These are phyloP conservation scores for Cercospora canescens DNA, from an alignment of 2,329 filamentous ascomycete species.

Conservation along the genomic window DNA sequence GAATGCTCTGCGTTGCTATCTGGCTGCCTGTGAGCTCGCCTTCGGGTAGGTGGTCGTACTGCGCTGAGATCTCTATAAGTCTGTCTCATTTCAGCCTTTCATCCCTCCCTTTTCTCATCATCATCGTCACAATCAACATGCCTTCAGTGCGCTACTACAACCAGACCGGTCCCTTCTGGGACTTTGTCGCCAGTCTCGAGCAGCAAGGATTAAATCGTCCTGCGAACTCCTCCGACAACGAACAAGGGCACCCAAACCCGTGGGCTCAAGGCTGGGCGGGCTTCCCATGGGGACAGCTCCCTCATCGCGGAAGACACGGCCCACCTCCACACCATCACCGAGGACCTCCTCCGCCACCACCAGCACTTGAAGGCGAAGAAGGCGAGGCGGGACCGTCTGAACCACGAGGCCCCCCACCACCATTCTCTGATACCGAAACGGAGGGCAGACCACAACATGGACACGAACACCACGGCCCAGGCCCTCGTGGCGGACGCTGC, in stretches of 20 bases:
- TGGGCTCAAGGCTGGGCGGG: conserved; percentile 40
- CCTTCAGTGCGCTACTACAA: conserved; percentile 56
- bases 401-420: conserved; percentile 26
- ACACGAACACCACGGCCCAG: conserved; percentile 26
- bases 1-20: conserved; percentile 15
- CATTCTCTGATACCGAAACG: conserved; percentile 19
- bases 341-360: conserved; percentile 21
- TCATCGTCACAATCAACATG: conserved; percentile 43
- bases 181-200: conserved; percentile 55
- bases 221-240: conserved; percentile 32
- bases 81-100: neutral
- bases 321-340: conserved; percentile 26
- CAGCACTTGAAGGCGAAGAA: conserved; percentile 21
- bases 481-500: conserved; percentile 31
- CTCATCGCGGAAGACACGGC: conserved; percentile 30
- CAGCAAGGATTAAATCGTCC: conserved; percentile 42
- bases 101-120: conserved; percentile 9
- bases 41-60: conserved; percentile 14
- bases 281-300: conserved; percentile 36
- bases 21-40: conserved; percentile 15
- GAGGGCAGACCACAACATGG: conserved; percentile 16
- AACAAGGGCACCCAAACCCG: conserved; percentile 26
- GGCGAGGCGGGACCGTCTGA: conserved; percentile 27
- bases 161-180: conserved; percentile 56
- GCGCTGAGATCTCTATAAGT: conserved; percentile 8